A percentile compares a stretch with the other conserved stretches of the same genome.
Evolutionary conservation across 768 basidiomycete genomes (phyloP).

Genomic region (Macrolepiota albuminosa): DNA sequence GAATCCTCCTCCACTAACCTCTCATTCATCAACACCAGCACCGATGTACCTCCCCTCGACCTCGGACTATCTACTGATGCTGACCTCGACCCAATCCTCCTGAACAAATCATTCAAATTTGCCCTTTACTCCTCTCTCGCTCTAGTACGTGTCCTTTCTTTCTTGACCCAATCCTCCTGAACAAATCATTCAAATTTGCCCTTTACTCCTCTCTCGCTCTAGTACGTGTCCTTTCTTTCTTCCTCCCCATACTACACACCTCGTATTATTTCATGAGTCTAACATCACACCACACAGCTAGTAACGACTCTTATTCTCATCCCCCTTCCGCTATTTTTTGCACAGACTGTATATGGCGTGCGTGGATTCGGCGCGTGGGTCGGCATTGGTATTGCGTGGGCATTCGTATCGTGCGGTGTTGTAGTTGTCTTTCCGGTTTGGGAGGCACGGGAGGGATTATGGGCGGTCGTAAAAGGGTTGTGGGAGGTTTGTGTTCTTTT

Average conservation of each 20-base stretch:
- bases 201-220: slow-evolving; percentile 65
- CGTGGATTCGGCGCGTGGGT: slow-evolving; percentile 73
- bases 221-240: slow-evolving; percentile 34
- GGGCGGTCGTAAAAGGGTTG: slow-evolving; percentile 33
- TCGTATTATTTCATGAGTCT: neutral
- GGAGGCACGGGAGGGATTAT: slow-evolving; percentile 70
- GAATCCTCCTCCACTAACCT: neutral
- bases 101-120: slow-evolving; percentile 76
- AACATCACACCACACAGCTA: slow-evolving; percentile 31
- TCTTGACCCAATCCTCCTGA: slow-evolving; percentile 43
- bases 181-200: slow-evolving; percentile 79
- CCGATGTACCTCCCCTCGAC: neutral
- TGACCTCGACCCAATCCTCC: slow-evolving; percentile 59
- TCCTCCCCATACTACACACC: neutral
- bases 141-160: slow-evolving; percentile 41
- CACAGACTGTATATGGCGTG: slow-evolving; percentile 67
- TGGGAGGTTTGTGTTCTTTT: neutral
- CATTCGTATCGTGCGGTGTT: slow-evolving; percentile 66
- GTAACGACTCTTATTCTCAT: slow-evolving; percentile 67
- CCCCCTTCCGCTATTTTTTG: slow-evolving; percentile 85
- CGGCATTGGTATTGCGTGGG: slow-evolving; percentile 75
- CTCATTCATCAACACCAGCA: neutral
- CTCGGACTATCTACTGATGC: slow-evolving; percentile 31
- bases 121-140: slow-evolving; percentile 69
- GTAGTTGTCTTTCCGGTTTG: slow-evolving; percentile 86